Conservation (phyloP, 2,329 filamentous ascomycete genomes). For the Chaetomium sp. region DNA sequence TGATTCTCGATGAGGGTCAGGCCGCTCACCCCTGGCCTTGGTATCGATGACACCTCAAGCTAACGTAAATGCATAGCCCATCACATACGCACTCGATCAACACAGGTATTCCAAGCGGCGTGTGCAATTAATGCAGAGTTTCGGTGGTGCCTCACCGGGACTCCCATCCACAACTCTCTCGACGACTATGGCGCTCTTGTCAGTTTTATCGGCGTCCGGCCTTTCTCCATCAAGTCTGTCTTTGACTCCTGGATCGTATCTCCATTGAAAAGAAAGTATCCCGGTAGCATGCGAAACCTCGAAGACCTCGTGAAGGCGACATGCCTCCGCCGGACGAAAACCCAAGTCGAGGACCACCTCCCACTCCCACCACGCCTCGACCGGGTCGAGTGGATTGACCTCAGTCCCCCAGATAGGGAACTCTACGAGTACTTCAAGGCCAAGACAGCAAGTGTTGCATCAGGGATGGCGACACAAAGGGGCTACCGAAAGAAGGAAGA, state of each 20-base stretch:
- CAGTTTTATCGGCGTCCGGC: slow-evolving; percentile 27
- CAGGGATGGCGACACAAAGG: no score
- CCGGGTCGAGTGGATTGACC: neutral
- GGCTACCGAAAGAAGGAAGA: no score
- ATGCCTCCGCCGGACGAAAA: no score
- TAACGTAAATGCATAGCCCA: slow-evolving; percentile 27
- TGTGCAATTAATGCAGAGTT: slow-evolving; percentile 22
- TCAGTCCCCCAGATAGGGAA: no score
- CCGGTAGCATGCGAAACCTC: neutral
- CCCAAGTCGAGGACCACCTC: neutral
- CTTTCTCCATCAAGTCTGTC: slow-evolving; percentile 17
- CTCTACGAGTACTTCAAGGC: no score
- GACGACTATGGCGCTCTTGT: slow-evolving; percentile 35
- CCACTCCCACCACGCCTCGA: no score
- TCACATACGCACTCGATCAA: slow-evolving; percentile 30
- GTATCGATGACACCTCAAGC: no score
- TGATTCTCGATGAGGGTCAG: no score
- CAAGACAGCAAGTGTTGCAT: neutral
- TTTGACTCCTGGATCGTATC: slow-evolving; percentile 23
- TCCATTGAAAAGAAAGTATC: slow-evolving; percentile 19
- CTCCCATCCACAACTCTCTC: slow-evolving; percentile 36
- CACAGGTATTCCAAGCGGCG: slow-evolving; percentile 28
- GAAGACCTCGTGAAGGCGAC: no score
- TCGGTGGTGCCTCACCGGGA: slow-evolving; percentile 37
- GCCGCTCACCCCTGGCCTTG: no score